Evolutionary conservation across 305 asterid species (phyloP).

Genomic region (Lippia alba): DNA sequence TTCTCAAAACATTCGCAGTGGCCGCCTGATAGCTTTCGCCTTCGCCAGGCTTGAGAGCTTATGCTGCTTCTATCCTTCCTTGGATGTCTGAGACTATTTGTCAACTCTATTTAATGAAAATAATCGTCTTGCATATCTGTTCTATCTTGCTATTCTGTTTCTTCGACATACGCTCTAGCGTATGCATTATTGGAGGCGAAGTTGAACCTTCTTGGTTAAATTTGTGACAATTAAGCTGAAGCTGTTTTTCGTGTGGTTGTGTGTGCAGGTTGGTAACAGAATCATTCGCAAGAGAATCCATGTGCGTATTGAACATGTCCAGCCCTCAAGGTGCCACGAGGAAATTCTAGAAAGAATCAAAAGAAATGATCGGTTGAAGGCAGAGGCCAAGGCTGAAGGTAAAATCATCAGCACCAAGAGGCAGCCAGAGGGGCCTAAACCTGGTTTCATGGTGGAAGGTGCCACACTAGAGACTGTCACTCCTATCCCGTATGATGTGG

Average conservation of each 20-base stretch:
- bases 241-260: neutral
- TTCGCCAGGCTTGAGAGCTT: conserved; percentile 65
- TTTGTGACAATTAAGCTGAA: neutral
- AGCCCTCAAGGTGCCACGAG: conserved; percentile 71
- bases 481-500: conserved; percentile 87
- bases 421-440: conserved; percentile 78
- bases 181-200: neutral
- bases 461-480: conserved; percentile 76
- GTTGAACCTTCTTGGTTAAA: neutral
- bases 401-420: conserved; percentile 79
- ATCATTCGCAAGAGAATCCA: conserved; percentile 71
- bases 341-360: conserved; percentile 58
- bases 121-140: neutral
- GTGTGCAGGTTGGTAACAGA: conserved; percentile 71
- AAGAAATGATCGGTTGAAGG: conserved; percentile 50
- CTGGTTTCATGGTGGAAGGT: conserved; percentile 86
- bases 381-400: conserved; percentile 54
- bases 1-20: conserved; percentile 74
- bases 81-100: conserved; percentile 48
- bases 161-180: too few species aligned
- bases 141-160: neutral
- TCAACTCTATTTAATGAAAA: neutral
- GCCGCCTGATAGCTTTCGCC: conserved; percentile 72
- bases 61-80: conserved; percentile 56
- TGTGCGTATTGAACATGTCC: conserved; percentile 78